Conservation (phyloP, 768 basidiomycete species). For the Gloeophyllum trabeum region DNA sequence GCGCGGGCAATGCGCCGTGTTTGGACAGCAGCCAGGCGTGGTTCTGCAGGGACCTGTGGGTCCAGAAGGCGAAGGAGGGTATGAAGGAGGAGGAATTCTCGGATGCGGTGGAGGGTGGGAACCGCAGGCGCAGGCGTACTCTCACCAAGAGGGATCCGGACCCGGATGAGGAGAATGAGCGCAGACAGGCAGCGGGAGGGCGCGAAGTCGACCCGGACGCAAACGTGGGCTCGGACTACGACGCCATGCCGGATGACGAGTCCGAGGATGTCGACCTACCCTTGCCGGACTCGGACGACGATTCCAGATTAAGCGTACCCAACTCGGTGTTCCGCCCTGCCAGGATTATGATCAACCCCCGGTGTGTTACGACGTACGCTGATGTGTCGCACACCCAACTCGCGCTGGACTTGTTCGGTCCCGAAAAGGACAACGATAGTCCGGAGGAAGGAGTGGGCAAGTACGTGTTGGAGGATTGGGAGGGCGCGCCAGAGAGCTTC, state of each 20-base stretch:
- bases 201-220: constrained; percentile 55
- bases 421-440: constrained; percentile 50
- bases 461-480: constrained; percentile 91
- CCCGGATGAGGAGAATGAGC: constrained; percentile 23
- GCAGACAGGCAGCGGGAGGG: constrained; percentile 15
- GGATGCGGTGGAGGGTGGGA: constrained; percentile 3
- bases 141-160: constrained; percentile 14
- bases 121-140: constrained; percentile 7
- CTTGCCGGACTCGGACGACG: constrained; percentile 19
- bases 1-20: constrained; percentile 76
- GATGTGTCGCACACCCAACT: constrained; percentile 95
- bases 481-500: constrained; percentile 92
- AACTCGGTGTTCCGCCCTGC: constrained; percentile 85
- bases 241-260: constrained; percentile 66
- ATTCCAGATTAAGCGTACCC: constrained; percentile 49
- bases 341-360: constrained; percentile 88
- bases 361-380: constrained; percentile 96
- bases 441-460: constrained; percentile 31
- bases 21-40: constrained; percentile 95
- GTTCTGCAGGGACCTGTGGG: constrained; percentile 98
- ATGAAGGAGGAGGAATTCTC: constrained; percentile 39
- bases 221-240: constrained; percentile 80
- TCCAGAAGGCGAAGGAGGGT: constrained; percentile 72
- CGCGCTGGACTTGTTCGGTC: constrained; percentile 88
- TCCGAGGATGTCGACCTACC: constrained; percentile 15